A percentile compares a stretch with the other conserved stretches of the same genome.
phyloP scores from a whole-genome alignment of 2,329 filamentous ascomycete species.

The Zymoseptoria pseudotritici region DNA sequence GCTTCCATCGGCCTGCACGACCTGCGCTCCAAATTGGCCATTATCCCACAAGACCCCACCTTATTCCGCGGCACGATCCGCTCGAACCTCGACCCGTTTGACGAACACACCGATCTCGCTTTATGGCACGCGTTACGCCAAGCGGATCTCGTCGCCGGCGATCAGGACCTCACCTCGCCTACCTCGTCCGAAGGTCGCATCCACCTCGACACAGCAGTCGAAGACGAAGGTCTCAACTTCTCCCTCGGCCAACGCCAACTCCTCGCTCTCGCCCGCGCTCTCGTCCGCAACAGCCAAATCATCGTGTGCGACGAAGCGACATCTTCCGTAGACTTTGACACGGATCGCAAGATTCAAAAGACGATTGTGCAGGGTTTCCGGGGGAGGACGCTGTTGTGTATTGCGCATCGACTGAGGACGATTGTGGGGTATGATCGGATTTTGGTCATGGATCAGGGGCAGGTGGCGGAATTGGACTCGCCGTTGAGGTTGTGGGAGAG shows the following conservation, averaged over 20 bases:
- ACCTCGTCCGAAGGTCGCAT: conserved; percentile 48
- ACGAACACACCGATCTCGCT: conserved; percentile 67
- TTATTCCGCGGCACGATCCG: conserved; percentile 75
- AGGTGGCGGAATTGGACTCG: conserved; percentile 77
- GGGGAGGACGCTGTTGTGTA: conserved; percentile 82
- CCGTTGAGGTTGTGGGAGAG: conserved; percentile 66
- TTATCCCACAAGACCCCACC: conserved; percentile 79
- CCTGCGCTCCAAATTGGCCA: conserved; percentile 62
- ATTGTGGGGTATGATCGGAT: conserved; percentile 92
- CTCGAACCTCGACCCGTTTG: conserved; percentile 73
- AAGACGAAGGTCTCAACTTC: conserved; percentile 94
- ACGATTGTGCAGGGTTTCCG: conserved; percentile 81
- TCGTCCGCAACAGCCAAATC: conserved; percentile 81
- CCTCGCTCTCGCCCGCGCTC: conserved; percentile 84
- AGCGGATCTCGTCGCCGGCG: conserved; percentile 59
- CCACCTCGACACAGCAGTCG: conserved; percentile 74
- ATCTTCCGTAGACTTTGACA: conserved; percentile 88
- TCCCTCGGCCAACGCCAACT: conserved; percentile 90
- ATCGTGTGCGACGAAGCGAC: conserved; percentile 98
- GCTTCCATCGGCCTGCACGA: conserved; percentile 67
- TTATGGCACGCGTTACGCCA: conserved; percentile 73
- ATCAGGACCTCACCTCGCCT: conserved; percentile 31
- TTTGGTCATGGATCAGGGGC: conserved; percentile 87
- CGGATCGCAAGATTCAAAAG: conserved; percentile 86
- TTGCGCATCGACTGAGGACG: conserved; percentile 84